A percentile compares a stretch with the other conserved stretches of the same genome.
phyloP scores from a whole-genome alignment of 306 rosid genomes.

The Trifolium repens region DNA sequence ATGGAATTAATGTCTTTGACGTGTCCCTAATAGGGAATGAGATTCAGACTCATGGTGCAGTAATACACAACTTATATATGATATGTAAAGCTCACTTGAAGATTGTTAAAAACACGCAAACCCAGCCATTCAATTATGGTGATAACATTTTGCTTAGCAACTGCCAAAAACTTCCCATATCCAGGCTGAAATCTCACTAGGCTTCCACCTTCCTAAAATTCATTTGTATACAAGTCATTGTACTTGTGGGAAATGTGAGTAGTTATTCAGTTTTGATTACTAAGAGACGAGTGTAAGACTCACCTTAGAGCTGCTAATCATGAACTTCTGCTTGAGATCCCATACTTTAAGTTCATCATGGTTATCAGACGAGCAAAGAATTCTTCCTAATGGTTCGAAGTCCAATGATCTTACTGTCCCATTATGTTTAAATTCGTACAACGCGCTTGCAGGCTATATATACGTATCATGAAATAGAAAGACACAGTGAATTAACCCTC shows the following conservation, averaged over 20 bases:
- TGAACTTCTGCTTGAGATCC: no score
- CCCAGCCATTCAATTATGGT: not conserved
- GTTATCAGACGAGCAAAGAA: no score
- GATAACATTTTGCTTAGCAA: constrained; percentile 8
- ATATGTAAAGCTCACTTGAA: not conserved
- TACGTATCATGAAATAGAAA: no score
- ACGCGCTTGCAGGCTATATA: no score
- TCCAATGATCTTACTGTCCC: no score
- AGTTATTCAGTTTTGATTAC: not conserved
- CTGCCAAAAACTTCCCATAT: not conserved
- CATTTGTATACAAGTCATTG: not conserved
- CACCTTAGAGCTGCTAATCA: no score
- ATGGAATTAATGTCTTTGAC: not conserved
- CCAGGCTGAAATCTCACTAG: constrained; percentile 4
- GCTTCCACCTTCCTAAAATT: not conserved
- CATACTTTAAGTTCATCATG: no score
- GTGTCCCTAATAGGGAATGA: constrained; percentile 13
- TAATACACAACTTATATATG: not conserved
- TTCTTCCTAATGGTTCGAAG: no score
- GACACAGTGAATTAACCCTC: no score
- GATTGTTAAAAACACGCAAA: not conserved
- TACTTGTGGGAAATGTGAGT: not conserved
- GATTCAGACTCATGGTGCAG: not conserved
- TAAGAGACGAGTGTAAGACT: no score
- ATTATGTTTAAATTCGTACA: no score